Evolutionary conservation across 2,329 filamentous ascomycete species (phyloP).

Genomic region (Fusarium udum): DNA sequence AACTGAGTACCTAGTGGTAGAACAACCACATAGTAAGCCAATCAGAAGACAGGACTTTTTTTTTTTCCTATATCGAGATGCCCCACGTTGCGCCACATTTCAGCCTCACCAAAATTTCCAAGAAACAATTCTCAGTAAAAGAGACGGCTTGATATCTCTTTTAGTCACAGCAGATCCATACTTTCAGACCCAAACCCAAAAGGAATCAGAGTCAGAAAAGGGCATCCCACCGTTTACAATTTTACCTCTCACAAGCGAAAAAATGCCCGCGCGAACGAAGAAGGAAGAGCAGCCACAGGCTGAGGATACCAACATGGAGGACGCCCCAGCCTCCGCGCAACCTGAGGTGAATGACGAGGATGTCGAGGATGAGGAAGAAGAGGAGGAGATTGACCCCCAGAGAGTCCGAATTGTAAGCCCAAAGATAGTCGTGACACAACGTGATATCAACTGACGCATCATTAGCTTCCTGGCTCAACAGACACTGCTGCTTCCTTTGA

Average conservation of each 20-base stretch:
- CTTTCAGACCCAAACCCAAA: neutral
- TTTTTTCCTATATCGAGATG: neutral
- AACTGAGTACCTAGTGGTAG: neutral
- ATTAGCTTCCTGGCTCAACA: constrained; percentile 82
- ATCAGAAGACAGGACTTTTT: neutral
- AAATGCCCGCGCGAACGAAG: constrained; percentile 55
- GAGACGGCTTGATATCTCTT: constrained; percentile 9
- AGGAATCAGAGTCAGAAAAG: neutral
- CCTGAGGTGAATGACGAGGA: constrained; percentile 48
- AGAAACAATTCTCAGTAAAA: constrained; percentile 10
- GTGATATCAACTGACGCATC: constrained; percentile 10
- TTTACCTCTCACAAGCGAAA: neutral
- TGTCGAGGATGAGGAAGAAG: constrained; percentile 54
- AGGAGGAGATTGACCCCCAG: constrained; percentile 61
- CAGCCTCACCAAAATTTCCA: constrained; percentile 35
- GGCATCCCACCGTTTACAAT: too few relatives aligned
- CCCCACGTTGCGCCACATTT: constrained; percentile 26
- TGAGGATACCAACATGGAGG: constrained; percentile 56
- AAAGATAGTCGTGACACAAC: neutral
- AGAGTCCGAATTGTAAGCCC: constrained; percentile 69
- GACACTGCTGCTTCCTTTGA: constrained; percentile 94
- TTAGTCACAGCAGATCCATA: neutral
- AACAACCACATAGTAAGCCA: neutral
- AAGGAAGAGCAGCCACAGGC: constrained; percentile 43
- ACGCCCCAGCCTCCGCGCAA: constrained; percentile 54